A percentile compares a stretch with the other conserved stretches of the same genome.
These are phyloP conservation scores for Cymbidium sinense DNA, from an alignment of 106 monocot genomes.

Conservation along the genomic window DNA sequence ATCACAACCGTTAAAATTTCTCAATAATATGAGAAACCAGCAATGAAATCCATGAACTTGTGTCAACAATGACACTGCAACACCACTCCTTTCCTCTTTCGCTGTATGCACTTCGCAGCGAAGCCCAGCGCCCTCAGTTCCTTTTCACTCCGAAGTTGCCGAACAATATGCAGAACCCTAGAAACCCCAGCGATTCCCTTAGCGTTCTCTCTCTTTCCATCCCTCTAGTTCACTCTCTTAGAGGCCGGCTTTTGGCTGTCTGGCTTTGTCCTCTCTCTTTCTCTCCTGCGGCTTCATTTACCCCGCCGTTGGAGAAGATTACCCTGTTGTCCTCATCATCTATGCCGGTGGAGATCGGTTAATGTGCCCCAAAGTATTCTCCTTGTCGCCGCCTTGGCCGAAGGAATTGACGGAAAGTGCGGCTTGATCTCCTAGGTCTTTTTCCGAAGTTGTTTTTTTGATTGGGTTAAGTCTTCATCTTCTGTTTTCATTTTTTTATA, in stretches of 20 bases:
- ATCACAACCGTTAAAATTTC: neutral
- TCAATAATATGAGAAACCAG: neutral
- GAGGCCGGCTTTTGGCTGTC: too few relatives aligned
- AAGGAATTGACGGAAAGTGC: neutral
- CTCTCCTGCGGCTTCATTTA: neutral
- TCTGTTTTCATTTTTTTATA: neutral
- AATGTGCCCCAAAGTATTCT: neutral
- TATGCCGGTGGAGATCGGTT: neutral
- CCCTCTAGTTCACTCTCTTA: neutral
- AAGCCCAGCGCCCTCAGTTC: neutral
- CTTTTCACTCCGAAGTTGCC: neutral
- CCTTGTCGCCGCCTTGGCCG: neutral
- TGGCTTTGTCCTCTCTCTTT: neutral
- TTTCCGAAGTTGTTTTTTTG: neutral
- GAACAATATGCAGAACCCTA: neutral
- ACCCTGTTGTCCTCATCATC: neutral
- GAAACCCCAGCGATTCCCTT: neutral
- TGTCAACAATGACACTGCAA: neutral
- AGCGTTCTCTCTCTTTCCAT: neutral
- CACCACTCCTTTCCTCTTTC: neutral
- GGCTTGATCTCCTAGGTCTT: neutral
- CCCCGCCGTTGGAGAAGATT: neutral
- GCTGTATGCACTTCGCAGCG: slow-evolving; percentile 7
- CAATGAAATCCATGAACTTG: neutral
- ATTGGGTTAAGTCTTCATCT: neutral